Conservation (phyloP, 495 filamentous ascomycete species). For the Penicillium robsamsonii region DNA sequence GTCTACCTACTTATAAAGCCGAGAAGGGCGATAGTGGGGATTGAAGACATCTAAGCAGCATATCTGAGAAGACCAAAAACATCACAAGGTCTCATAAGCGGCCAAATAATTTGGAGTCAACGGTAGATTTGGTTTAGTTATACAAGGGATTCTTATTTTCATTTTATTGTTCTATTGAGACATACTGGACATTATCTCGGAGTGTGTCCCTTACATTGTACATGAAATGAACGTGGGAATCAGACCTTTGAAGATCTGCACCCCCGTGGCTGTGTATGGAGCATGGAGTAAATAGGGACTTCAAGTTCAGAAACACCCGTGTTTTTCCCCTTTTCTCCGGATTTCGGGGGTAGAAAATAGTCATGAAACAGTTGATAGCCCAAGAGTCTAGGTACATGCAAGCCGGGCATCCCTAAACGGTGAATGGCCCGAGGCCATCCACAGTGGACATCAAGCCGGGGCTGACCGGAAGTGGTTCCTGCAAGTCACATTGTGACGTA, state of each 20-base stretch:
- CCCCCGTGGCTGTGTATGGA: slow-evolving; percentile 1
- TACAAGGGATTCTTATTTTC: not conserved
- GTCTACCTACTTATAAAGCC: too few relatives aligned
- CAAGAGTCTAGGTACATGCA: slow-evolving; percentile 7
- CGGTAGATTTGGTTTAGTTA: not conserved
- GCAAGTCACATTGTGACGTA: slow-evolving; percentile 13
- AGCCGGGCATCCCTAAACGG: not conserved
- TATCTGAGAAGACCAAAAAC: too few relatives aligned
- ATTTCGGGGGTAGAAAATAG: not conserved
- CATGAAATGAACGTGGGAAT: slow-evolving; percentile 7
- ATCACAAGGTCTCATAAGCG: too few relatives aligned
- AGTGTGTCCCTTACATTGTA: not conserved
- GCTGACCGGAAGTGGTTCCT: slow-evolving; percentile 14
- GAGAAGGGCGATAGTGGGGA: too few relatives aligned
- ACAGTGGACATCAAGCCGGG: slow-evolving; percentile 13
- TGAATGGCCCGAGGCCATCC: slow-evolving; percentile 7
- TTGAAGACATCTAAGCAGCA: too few relatives aligned
- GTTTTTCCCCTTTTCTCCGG: slow-evolving; percentile 15
- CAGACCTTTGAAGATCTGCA: slow-evolving; percentile 14
- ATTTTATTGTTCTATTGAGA: not conserved
- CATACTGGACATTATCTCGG: not conserved
- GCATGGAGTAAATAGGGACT: too few relatives aligned
- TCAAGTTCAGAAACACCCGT: slow-evolving; percentile 8
- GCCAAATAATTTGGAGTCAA: too few relatives aligned
- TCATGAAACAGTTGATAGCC: not conserved